phyloP scores from a whole-genome alignment of 2,329 filamentous ascomycete species.

The Emmonsiellopsis sp. region DNA sequence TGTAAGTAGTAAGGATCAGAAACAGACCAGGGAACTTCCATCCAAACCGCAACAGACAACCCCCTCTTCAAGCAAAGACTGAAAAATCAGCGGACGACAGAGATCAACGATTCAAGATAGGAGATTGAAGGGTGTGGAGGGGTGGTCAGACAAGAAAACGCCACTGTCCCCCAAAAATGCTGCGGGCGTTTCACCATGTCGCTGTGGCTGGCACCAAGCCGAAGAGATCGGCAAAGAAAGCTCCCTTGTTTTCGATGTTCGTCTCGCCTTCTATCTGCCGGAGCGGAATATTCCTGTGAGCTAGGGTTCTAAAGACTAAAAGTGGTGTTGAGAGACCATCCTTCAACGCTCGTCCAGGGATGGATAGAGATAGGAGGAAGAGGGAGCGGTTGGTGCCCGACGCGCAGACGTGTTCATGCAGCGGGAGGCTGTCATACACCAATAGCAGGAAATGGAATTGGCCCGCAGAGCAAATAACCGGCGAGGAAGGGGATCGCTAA shows the following conservation, averaged over 20 bases:
- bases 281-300: neutral
- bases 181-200: neutral
- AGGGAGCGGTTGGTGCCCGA: neutral
- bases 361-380: no score
- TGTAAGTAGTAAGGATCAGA: no score
- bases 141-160: neutral
- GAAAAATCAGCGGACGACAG: neutral
- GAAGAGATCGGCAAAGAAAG: neutral
- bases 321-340: no score
- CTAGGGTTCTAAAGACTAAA: neutral
- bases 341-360: no score
- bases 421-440: neutral
- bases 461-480: neutral
- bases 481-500: neutral
- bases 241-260: neutral
- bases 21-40: no score
- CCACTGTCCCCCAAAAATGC: neutral
- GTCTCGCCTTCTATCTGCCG: neutral
- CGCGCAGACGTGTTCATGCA: neutral
- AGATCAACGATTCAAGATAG: neutral
- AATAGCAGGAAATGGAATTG: neutral
- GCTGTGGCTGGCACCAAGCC: neutral
- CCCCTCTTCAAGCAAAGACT: neutral
- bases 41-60: no score
- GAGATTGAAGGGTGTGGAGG: neutral